phyloP scores from a whole-genome alignment of 208 protist species.

The Trypanosoma vivax region DNA sequence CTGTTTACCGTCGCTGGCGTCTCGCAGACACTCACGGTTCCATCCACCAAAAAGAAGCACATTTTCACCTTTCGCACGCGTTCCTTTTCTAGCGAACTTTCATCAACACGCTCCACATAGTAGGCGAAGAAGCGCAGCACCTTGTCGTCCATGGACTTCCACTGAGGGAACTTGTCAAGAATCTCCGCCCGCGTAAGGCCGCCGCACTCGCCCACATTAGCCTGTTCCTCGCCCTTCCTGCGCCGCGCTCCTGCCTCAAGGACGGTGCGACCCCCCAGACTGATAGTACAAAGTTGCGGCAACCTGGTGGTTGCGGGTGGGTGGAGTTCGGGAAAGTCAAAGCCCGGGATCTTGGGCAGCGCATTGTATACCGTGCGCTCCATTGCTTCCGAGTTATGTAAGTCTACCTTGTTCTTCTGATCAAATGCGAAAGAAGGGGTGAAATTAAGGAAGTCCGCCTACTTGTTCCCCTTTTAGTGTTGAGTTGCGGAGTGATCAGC shows the following conservation, averaged over 20 bases:
- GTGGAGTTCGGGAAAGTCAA: constrained; percentile 69
- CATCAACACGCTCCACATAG: constrained; percentile 91
- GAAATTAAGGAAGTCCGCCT: no score
- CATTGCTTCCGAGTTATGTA: constrained; percentile 18
- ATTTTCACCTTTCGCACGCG: constrained; percentile 91
- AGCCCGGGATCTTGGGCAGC: constrained; percentile 77
- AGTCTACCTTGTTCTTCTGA: no score
- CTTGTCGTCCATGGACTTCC: constrained; percentile 90
- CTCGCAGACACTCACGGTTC: constrained; percentile 91
- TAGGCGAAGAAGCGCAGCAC: constrained; percentile 95
- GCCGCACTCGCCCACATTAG: constrained; percentile 36
- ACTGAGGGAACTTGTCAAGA: constrained; percentile 69
- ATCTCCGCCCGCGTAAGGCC: constrained; percentile 55
- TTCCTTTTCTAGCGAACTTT: constrained; percentile 78
- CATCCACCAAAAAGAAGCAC: constrained; percentile 92
- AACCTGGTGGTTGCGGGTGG: constrained; percentile 33
- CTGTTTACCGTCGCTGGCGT: constrained; percentile 87
- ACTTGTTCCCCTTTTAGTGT: no score
- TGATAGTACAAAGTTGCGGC: constrained; percentile 46
- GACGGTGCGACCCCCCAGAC: constrained; percentile 48
- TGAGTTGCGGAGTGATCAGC: no score
- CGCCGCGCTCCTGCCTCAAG: constrained; percentile 9
- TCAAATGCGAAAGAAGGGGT: no score
- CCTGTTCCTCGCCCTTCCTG: neutral
- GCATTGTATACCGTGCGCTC: constrained; percentile 80